Percentiles rank a stretch among this genome's conserved stretches.
Evolutionary conservation across 208 protist genomes (phyloP).

Genomic region (Crithidia mellificae): DNA sequence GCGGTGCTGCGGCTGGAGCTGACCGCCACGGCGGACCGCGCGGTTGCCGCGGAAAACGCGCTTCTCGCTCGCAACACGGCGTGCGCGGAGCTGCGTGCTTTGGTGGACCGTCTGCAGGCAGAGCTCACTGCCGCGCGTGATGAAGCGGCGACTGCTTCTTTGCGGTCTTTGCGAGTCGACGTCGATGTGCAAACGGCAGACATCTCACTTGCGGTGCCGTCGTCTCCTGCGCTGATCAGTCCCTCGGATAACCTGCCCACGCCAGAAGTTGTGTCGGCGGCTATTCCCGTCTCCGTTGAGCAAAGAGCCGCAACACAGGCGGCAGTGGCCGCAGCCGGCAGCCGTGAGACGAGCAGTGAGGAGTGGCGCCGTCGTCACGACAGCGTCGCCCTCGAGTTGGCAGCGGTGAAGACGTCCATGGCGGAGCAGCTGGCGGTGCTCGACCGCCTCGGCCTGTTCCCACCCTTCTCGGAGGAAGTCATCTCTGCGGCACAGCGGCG

Average conservation of each 20-base stretch:
- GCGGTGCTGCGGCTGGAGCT: conserved; percentile 21
- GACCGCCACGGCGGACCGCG: conserved; percentile 11
- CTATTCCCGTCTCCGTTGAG: too few relatives aligned
- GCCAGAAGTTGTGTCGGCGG: too few relatives aligned
- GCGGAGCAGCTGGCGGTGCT: conserved; percentile 66
- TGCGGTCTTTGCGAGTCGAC: neutral
- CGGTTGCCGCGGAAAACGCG: conserved; percentile 17
- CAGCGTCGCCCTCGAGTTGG: conserved; percentile 46
- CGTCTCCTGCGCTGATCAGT: neutral
- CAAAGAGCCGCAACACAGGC: neutral
- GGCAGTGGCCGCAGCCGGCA: too few relatives aligned
- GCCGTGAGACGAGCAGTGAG: neutral
- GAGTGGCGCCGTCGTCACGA: conserved; percentile 35
- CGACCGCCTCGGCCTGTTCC: conserved; percentile 58
- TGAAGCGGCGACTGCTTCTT: neutral
- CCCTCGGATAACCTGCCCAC: neutral
- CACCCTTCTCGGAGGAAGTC: conserved; percentile 43
- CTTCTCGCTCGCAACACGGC: conserved; percentile 33
- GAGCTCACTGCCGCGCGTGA: conserved; percentile 22
- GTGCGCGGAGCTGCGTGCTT: conserved; percentile 43
- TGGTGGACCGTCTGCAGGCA: conserved; percentile 41
- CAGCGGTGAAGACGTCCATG: conserved; percentile 41
- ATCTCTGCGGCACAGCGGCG: conserved; percentile 24
- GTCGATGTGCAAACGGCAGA: conserved; percentile 4
- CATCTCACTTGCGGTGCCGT: neutral